Conservation (phyloP, 208 protist species). For the Acanthamoeba royreba region DNA sequence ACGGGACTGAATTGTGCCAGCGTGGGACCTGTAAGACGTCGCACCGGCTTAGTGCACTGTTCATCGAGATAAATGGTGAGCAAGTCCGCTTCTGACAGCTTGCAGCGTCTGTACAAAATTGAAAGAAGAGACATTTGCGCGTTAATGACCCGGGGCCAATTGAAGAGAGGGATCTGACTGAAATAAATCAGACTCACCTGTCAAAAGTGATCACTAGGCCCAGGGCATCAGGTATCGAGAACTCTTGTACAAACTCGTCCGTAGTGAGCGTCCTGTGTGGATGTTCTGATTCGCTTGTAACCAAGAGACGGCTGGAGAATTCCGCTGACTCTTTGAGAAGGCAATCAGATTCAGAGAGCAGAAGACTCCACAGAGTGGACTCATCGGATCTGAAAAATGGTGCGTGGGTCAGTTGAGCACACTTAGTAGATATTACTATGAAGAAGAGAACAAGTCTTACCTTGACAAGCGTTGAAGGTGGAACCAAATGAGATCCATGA, state of each 20-base stretch:
- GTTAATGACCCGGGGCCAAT: neutral
- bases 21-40: neutral
- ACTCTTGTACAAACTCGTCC: neutral
- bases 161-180: neutral
- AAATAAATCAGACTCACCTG: neutral
- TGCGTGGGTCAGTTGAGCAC: neutral
- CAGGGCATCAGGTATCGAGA: neutral
- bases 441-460: neutral
- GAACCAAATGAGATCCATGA: neutral
- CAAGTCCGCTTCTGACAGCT: neutral
- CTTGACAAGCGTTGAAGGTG: neutral
- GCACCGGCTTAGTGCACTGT: neutral
- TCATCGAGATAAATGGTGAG: conserved; percentile 14
- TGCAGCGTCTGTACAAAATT: neutral
- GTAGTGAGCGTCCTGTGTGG: neutral
- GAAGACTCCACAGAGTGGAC: neutral
- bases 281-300: neutral
- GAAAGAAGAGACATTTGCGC: neutral
- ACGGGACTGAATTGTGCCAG: neutral
- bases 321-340: neutral
- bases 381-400: neutral
- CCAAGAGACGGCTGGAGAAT: neutral
- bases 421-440: neutral
- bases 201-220: neutral
- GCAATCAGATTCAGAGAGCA: neutral